Base-by-base conservation (phyloP, 1,284 basidiomycete genomes). In the Mycosarcoma maydis region DNA sequence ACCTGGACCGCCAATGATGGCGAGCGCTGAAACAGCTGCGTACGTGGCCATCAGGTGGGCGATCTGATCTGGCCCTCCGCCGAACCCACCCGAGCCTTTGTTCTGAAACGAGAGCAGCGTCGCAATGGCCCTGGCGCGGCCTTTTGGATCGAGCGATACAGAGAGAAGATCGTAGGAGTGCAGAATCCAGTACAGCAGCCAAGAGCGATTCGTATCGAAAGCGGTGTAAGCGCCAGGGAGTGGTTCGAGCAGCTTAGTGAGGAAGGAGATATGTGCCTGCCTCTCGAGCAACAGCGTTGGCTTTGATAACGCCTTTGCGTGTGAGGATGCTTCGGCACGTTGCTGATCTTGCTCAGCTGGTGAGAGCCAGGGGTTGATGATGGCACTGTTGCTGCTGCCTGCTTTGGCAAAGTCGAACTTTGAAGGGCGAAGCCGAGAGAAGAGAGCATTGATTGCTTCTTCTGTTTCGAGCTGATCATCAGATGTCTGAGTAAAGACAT, bases 21-120 rank as follows among this genome's bases (percentile, higher is more conserved):
- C 92, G 3, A 98, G 85, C 0, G 92, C 85, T 69, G 88, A 92
- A 4, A 97, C 87, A 0, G 93, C 85, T 0, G 94, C 94, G 80
- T 97, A 98, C 0, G 92, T 97, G 0, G 93, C 88, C 8, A 98
- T 86, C 2, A 98, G 84, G 83, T 98, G 96, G 0, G 92, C 86
- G 0, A 89, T 85, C 78, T 98, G 96, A 3, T 90, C 88, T 0
- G 93, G 91, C 0, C 95, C 94, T 30, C 94, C 95, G 9, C 89
- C 88, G 80, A 98, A 98, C 2, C 95, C 95, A 2, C 94, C 94
- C 3, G 54, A 57, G 1, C 42, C 27, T 9, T 40, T 50, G 50
- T 80, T 72, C 39, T 82, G 81, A 45, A 78, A 82, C 24, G 72
- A 73, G 26, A 82, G 51, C 11, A 82, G 56, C 16, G 81, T 82